phyloP scores from a whole-genome alignment of 805 yeast genomes.

The Candida nemodendra region DNA sequence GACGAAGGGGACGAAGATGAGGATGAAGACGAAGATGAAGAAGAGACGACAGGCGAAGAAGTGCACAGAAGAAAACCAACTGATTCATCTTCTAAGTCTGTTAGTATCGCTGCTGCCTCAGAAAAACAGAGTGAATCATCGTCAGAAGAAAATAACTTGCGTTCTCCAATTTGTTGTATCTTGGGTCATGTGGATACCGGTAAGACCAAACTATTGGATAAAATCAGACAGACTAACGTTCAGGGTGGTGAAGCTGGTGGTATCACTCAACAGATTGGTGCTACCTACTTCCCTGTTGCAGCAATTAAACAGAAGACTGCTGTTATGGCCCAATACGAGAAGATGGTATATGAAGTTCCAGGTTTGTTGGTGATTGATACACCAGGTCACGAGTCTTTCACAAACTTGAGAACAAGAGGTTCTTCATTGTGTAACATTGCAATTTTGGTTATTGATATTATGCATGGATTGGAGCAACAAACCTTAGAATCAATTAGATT shows the following conservation, averaged over 20 bases:
- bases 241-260: conserved; percentile 99
- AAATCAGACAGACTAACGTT: conserved; percentile 97
- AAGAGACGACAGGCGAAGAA: conserved; percentile 25
- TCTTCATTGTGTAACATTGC: conserved; percentile 99
- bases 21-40: conserved; percentile 26
- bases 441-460: conserved; percentile 94
- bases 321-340: conserved; percentile 84
- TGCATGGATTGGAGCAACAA: conserved; percentile 99
- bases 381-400: conserved; percentile 99
- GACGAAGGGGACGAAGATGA: conserved; percentile 31
- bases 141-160: conserved; percentile 55
- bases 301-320: conserved; percentile 89
- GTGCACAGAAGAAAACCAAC: conserved; percentile 26
- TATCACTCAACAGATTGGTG: conserved; percentile 99
- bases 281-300: conserved; percentile 97
- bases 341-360: conserved; percentile 88
- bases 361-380: conserved; percentile 97
- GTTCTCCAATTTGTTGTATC: conserved; percentile 99
- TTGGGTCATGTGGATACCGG: conserved; percentile 99
- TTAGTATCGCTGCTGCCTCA: too few relatives aligned
- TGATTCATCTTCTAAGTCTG: too few relatives aligned
- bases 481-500: conserved; percentile 91
- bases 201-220: conserved; percentile 94
- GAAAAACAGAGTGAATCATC: too few relatives aligned
- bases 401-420: conserved; percentile 97